Evolutionary conservation across 1,284 basidiomycete genomes (phyloP), one percentile per base, ranked within the genome.

Genomic region (Cryptococcus sp.): DNA sequence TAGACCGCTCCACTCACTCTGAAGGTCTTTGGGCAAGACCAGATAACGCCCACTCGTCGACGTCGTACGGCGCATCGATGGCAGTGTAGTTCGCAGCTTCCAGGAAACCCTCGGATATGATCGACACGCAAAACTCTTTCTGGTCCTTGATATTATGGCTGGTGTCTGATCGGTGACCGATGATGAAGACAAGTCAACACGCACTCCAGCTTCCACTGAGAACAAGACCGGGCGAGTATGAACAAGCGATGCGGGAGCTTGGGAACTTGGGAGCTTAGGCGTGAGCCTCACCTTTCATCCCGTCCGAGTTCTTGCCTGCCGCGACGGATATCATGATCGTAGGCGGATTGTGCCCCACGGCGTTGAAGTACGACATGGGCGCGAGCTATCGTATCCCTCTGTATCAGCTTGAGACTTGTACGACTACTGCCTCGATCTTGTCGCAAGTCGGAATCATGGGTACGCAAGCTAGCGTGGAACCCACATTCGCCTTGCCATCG

Each of bases 71-170:
- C 7, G 86, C 81, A 63, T 90, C 86, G 43, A 88, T 82, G 8
- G 86, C 82, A 8, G 85, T 84, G 57, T 82, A 81, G 72, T 91
- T 91, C 5, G 86, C 85, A 2, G 88, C 86, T 70, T 89, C 86
- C 46, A 86, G 78, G 70, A 89, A 88, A 0, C 85, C 79, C 72
- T 90, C 88, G 61, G 86, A 88, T 67, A 91, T 86, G 62, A 91
- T 86, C 68, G 85, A 88, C 47, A 88, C 85, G 7, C 85, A 86
- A 72, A 91, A 92, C 69, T 87, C 82, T 64, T 85, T 86, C 5
- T 85, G 87, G 0, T 79, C 76, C 48, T 84, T 78, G 64, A 91
- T 87, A 68, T 91, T 91, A 57, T 81, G 80, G 50, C 84, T 81
- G 1, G 86, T 87, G 71, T 91, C 88, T 77, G 42, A 45, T 39